These are phyloP conservation scores for Ganoderma sinense DNA, from an alignment of 1,284 basidiomycete genomes.

Conservation along the genomic window DNA sequence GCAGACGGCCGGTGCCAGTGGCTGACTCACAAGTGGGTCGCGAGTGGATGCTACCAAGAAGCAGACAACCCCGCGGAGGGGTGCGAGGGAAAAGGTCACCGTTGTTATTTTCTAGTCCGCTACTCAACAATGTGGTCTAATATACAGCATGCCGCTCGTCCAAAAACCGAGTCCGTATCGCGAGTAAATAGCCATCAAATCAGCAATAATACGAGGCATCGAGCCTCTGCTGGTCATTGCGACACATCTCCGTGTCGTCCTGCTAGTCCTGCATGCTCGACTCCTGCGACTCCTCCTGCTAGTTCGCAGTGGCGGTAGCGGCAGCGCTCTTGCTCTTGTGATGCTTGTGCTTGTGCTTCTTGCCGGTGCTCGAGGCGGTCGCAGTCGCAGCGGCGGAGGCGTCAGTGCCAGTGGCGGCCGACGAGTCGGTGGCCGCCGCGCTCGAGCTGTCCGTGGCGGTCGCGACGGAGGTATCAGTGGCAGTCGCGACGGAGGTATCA, in stretches of 20 bases:
- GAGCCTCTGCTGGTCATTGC: background rate
- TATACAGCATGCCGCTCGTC: conserved; percentile 15
- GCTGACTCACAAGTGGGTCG: background rate
- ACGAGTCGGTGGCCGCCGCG: conserved; percentile 1
- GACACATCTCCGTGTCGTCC: background rate
- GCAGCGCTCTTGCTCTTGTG: background rate
- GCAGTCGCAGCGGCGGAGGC: conserved; percentile 6
- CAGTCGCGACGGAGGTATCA: conserved; percentile 4
- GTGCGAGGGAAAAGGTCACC: conserved; percentile 18
- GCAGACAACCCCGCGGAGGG: background rate
- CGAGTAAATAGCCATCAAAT: background rate
- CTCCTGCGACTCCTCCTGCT: conserved; percentile 3
- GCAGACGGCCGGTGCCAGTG: too few relatives aligned
- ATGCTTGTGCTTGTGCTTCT: conserved; percentile 13
- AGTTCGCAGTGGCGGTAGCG: background rate
- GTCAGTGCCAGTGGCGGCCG: background rate
- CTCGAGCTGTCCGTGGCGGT: conserved; percentile 11
- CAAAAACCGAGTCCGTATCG: conserved; percentile 8
- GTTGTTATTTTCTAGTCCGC: conserved; percentile 20
- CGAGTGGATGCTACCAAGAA: too few relatives aligned
- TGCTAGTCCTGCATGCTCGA: background rate
- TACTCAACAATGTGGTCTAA: conserved; percentile 21
- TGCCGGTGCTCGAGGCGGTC: conserved; percentile 4
- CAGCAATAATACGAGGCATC: background rate
- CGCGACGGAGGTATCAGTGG: background rate